Evolutionary conservation across 495 filamentous ascomycete species (phyloP).

Genomic region (Cetradonia linearis): DNA sequence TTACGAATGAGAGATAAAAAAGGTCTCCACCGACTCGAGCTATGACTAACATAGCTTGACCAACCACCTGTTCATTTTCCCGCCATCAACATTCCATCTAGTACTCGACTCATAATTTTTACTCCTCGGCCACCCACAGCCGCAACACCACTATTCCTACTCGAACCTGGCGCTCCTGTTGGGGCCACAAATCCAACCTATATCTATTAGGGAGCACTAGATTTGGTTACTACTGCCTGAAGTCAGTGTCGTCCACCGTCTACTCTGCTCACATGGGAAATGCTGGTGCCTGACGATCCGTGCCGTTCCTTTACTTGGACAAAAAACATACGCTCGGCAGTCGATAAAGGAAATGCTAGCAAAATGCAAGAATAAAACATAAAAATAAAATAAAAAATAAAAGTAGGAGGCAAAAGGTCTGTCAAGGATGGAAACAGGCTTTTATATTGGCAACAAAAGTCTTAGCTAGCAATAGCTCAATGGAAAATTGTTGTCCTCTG

Average conservation of each 20-base stretch:
- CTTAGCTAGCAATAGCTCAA: constrained; percentile 6
- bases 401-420: constrained; percentile 15
- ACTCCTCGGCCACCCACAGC: neutral
- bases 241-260: constrained; percentile 14
- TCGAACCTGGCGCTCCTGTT: constrained; percentile 8
- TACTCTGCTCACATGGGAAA: constrained; percentile 5
- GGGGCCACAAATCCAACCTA: constrained; percentile 11
- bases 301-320: constrained; percentile 13
- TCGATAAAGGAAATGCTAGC: constrained; percentile 14
- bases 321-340: neutral
- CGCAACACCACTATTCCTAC: neutral
- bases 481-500: constrained; percentile 4
- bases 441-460: constrained; percentile 6
- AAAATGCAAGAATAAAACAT: neutral
- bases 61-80: neutral
- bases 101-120: neutral
- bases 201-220: constrained; percentile 1
- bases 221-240: constrained; percentile 13
- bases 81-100: neutral
- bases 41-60: neutral
- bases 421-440: constrained; percentile 7
- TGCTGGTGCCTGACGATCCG: neutral
- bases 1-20: neutral
- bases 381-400: constrained; percentile 12
- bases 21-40: neutral